A percentile compares a stretch with the other conserved stretches of the same genome.
Conservation (phyloP, 345 rosid species). For the Draba incana region DNA sequence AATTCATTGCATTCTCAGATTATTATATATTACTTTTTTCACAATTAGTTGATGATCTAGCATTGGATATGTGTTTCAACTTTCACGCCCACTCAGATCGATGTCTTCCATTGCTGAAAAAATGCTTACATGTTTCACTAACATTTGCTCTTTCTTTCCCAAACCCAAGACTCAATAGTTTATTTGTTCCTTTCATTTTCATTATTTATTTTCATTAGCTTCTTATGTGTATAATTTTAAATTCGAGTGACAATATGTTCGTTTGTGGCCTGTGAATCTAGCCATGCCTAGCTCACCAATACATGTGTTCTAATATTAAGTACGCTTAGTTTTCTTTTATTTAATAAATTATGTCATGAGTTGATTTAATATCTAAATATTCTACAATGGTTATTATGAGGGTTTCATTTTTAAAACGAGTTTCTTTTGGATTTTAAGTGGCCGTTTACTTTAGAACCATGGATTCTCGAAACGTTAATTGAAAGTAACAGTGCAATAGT, state of each 20-base stretch:
- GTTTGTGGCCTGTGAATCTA: constrained; percentile 4
- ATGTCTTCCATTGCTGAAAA: constrained; percentile 38
- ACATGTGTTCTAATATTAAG: not conserved
- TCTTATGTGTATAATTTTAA: not conserved
- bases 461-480: not conserved
- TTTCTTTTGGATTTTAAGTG: constrained; percentile 5
- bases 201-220: not conserved
- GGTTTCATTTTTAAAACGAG: not conserved
- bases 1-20: constrained; percentile 25
- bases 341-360: not conserved
- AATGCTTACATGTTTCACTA: constrained; percentile 43
- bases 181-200: constrained; percentile 25
- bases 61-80: constrained; percentile 1
- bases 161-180: constrained; percentile 35
- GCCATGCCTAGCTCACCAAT: constrained; percentile 2
- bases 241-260: constrained; percentile 1
- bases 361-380: not conserved
- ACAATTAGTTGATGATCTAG: not conserved
- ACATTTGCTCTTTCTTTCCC: constrained; percentile 36
- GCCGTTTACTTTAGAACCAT: not conserved
- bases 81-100: constrained; percentile 26
- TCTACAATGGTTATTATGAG: not conserved
- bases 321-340: too few relatives aligned
- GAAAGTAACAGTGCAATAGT: too few relatives aligned
- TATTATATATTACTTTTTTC: not conserved